phyloP scores from a whole-genome alignment of 345 rosid species.

The Euphorbia tirucalli region DNA sequence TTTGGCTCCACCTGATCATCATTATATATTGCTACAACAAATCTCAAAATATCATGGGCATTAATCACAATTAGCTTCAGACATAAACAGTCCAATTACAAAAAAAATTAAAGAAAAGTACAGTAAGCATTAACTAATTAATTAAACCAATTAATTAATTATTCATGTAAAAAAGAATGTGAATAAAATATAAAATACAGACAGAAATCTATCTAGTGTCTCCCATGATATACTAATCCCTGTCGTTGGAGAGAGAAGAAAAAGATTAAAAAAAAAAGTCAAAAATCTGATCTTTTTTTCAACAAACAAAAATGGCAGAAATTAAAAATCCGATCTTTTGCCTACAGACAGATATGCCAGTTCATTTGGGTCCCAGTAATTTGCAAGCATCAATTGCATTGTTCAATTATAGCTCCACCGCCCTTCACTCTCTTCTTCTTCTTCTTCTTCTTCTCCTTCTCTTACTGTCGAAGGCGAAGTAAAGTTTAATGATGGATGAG shows the following conservation, averaged over 20 bases:
- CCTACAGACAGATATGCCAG: neutral
- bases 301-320: neutral
- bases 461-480: neutral
- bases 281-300: neutral
- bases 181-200: neutral
- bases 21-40: neutral
- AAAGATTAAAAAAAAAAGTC: neutral
- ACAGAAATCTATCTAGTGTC: neutral
- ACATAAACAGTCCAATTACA: neutral
- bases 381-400: neutral
- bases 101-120: neutral
- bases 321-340: neutral
- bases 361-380: slow-evolving; percentile 8
- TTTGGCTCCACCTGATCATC: neutral
- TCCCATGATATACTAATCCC: neutral
- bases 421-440: neutral
- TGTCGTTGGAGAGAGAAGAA: neutral
- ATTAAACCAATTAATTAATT: neutral
- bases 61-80: neutral
- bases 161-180: neutral
- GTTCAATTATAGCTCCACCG: neutral
- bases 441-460: neutral
- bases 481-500: slow-evolving; percentile 20
- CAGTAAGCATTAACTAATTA: neutral
- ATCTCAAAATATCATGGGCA: neutral